Conservation (phyloP, 108 stramenopile species). For the Cylindrotheca fusiformis region DNA sequence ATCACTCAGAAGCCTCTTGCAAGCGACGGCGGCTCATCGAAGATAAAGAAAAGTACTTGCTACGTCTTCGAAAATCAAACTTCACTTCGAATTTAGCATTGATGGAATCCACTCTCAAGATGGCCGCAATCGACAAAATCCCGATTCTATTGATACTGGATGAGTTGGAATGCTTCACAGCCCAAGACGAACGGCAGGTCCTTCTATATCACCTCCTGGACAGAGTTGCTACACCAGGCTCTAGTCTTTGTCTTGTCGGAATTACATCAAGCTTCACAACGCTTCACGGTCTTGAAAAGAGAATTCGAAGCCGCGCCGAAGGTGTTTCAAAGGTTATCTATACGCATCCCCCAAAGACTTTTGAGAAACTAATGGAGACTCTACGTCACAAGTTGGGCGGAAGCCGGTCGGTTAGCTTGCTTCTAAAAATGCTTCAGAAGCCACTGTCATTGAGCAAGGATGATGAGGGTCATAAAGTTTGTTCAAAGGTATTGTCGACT, state of each 20-base stretch:
- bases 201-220: constrained; percentile 85
- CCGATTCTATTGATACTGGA: constrained; percentile 78
- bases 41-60: constrained; percentile 29
- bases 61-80: constrained; percentile 49
- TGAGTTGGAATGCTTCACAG: constrained; percentile 68
- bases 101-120: constrained; percentile 60
- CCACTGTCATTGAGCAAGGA: not conserved
- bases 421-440: not conserved
- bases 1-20: not conserved
- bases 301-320: constrained; percentile 77
- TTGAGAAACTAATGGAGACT: constrained; percentile 42
- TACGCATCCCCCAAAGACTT: constrained; percentile 43
- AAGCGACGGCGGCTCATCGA: constrained; percentile 11
- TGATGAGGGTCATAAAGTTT: not conserved
- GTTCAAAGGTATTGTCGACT: constrained; percentile 1
- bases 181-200: constrained; percentile 44
- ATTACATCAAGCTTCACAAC: constrained; percentile 52
- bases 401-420: constrained; percentile 3
- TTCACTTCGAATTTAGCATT: constrained; percentile 73
- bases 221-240: constrained; percentile 71
- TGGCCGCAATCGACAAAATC: constrained; percentile 67
- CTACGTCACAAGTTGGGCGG: constrained; percentile 46
- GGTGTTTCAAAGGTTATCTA: constrained; percentile 68
- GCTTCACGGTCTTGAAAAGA: constrained; percentile 64
- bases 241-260: constrained; percentile 63